These are phyloP conservation scores for Tetrapisispora nanseiensis DNA, from an alignment of 805 yeast species.

Conservation along the genomic window DNA sequence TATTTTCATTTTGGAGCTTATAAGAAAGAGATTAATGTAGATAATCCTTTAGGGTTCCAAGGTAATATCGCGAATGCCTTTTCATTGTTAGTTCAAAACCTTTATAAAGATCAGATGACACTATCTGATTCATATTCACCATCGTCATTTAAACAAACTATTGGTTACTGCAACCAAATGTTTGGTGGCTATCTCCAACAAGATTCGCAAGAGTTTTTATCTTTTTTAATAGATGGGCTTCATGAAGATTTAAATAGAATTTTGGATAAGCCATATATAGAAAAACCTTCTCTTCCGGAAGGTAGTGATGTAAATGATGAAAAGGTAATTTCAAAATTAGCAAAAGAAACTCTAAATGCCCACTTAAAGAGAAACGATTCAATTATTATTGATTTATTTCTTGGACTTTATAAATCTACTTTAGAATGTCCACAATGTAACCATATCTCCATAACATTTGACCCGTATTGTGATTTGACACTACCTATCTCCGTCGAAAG, in stretches of 20 bases:
- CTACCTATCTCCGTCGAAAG: slow-evolving; percentile 75
- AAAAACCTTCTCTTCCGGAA: slow-evolving; percentile 66
- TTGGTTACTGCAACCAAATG: slow-evolving; percentile 73
- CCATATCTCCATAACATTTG: slow-evolving; percentile 78
- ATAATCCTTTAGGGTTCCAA: slow-evolving; percentile 76
- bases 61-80: slow-evolving; percentile 78
- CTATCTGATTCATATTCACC: slow-evolving; percentile 42
- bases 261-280: slow-evolving; percentile 71
- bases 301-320: slow-evolving; percentile 50
- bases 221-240: slow-evolving; percentile 79
- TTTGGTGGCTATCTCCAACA: slow-evolving; percentile 86
- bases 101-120: slow-evolving; percentile 35
- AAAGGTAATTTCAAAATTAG: slow-evolving; percentile 48
- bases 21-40: slow-evolving; percentile 55
- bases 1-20: slow-evolving; percentile 60
- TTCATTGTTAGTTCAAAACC: slow-evolving; percentile 52
- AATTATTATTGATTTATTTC: slow-evolving; percentile 71
- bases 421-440: slow-evolving; percentile 78
- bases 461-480: slow-evolving; percentile 85
- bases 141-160: slow-evolving; percentile 61
- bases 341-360: slow-evolving; percentile 68
- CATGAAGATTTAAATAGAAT: slow-evolving; percentile 91
- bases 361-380: slow-evolving; percentile 80
- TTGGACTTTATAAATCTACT: slow-evolving; percentile 86
- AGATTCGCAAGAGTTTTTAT: slow-evolving; percentile 89